phyloP scores from a whole-genome alignment of 2,329 filamentous ascomycete species.

The Ophiosphaerella narmari region DNA sequence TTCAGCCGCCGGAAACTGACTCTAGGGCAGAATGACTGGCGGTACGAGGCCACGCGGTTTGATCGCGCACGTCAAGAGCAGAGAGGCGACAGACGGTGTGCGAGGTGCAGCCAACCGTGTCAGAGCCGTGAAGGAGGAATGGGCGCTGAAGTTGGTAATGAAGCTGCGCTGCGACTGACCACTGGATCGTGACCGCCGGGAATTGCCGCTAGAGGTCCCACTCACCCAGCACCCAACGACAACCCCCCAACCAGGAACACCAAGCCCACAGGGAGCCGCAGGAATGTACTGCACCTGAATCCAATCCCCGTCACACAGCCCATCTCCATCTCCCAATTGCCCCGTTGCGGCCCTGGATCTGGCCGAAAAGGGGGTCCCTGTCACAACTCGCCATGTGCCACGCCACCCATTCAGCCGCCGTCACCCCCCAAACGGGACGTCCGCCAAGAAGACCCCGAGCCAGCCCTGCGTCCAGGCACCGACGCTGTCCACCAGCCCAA shows the following conservation, averaged over 20 bases:
- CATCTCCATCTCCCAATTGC: conserved; percentile 1
- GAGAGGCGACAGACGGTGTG: conserved; percentile 29
- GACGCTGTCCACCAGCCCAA: too few relatives aligned
- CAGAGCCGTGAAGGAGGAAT: conserved; percentile 6
- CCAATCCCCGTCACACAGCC: background rate
- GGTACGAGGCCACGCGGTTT: conserved; percentile 24
- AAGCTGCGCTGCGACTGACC: conserved; percentile 15
- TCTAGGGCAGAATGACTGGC: conserved; percentile 27
- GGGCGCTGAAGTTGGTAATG: conserved; percentile 7
- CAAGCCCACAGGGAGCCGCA: background rate
- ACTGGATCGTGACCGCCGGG: conserved; percentile 19
- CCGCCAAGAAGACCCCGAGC: too few relatives aligned
- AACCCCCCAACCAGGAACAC: background rate
- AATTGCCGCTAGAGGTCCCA: conserved; percentile 12
- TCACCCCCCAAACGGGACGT: too few relatives aligned
- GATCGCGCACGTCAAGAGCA: conserved; percentile 18
- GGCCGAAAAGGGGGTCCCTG: too few relatives aligned
- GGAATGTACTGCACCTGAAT: background rate
- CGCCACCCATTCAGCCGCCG: too few relatives aligned
- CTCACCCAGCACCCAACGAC: background rate
- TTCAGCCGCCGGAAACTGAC: conserved; percentile 37
- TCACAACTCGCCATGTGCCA: too few relatives aligned
- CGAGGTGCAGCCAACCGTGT: conserved; percentile 16
- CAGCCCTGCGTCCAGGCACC: too few relatives aligned
- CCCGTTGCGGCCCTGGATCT: too few relatives aligned